Evolutionary conservation across 179 eudicot species (phyloP).

Genomic region (Beta corolliflora): DNA sequence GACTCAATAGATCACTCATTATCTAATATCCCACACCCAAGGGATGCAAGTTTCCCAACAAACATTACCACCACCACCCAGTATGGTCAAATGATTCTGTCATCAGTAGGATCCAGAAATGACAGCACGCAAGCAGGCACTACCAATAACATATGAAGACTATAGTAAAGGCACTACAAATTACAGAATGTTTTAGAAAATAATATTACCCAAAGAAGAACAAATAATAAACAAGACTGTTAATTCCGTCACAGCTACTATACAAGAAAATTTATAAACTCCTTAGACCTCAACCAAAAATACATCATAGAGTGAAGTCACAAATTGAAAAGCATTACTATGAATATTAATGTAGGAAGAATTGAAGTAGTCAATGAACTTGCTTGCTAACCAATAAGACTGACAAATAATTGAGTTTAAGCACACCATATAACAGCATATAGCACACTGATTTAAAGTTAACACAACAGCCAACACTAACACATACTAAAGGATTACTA

Average conservation of each 20-base stretch:
- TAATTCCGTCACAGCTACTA: background rate
- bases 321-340: background rate
- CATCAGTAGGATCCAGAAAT: background rate
- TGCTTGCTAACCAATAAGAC: background rate
- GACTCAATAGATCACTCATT: background rate
- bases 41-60: background rate
- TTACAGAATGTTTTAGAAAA: background rate
- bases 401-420: background rate
- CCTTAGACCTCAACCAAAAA: background rate
- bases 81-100: background rate
- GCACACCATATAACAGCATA: background rate
- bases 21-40: background rate
- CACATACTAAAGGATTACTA: slow-evolving; percentile 8
- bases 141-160: background rate
- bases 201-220: background rate
- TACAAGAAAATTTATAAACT: background rate
- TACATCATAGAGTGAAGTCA: background rate
- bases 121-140: background rate
- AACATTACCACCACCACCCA: background rate
- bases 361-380: background rate
- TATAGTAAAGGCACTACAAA: background rate
- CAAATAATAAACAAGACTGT: background rate
- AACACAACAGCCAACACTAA: background rate
- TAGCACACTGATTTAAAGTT: background rate
- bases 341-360: background rate